Conservation (phyloP, 2,329 filamentous ascomycete species). For the Orbilia oligospora region DNA sequence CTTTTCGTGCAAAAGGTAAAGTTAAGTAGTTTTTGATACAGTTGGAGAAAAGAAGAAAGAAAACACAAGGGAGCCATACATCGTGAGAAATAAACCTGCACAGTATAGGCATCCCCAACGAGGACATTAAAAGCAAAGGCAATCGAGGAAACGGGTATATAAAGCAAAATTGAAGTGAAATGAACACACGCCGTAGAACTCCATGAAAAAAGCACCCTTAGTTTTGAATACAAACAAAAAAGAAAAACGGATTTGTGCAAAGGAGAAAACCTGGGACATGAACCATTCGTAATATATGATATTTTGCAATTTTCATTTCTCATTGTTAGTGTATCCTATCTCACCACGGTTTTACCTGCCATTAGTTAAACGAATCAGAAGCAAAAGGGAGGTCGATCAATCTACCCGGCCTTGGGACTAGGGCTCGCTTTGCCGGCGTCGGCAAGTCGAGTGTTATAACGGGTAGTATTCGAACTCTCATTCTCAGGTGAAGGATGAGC, state of each 20-base stretch:
- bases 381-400: not conserved
- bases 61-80: not conserved
- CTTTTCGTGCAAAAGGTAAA: constrained; percentile 33
- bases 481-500: constrained; percentile 49
- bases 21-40: constrained; percentile 31
- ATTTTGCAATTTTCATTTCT: constrained; percentile 9
- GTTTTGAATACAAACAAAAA: not conserved
- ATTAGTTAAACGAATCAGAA: not conserved
- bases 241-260: not conserved
- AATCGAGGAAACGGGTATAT: constrained; percentile 58
- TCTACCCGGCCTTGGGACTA: constrained; percentile 4
- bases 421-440: constrained; percentile 26
- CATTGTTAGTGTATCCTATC: constrained; percentile 13
- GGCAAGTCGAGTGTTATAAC: constrained; percentile 46
- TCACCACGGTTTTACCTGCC: not conserved
- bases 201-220: constrained; percentile 25
- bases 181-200: constrained; percentile 42
- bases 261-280: not conserved
- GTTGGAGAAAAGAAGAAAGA: not conserved
- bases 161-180: constrained; percentile 26
- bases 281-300: constrained; percentile 23
- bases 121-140: not conserved
- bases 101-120: not conserved
- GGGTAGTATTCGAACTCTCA: constrained; percentile 23
- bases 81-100: not conserved